A percentile compares a stretch with the other conserved stretches of the same genome.
These are phyloP conservation scores for Ilyonectria robusta DNA, from an alignment of 2,329 filamentous ascomycete species.

Conservation along the genomic window DNA sequence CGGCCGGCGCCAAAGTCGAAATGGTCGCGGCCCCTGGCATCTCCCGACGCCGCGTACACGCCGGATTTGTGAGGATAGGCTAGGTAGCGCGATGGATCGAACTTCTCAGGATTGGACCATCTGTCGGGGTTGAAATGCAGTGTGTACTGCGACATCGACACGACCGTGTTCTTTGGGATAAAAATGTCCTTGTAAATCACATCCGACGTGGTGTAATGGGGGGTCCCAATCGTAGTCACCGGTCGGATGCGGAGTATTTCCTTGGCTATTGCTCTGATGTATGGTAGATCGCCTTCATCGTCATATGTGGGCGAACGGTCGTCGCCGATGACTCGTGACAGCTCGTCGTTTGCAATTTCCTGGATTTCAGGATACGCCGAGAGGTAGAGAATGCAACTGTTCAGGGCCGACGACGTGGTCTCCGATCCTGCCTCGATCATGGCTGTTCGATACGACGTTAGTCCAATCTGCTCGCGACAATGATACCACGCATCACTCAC, in stretches of 20 bases:
- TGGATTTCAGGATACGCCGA: slow-evolving; percentile 25
- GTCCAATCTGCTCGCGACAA: background rate
- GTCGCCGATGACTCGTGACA: slow-evolving; percentile 65
- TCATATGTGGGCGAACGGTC: slow-evolving; percentile 62
- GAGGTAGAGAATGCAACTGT: slow-evolving; percentile 23
- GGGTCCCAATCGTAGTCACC: slow-evolving; percentile 49
- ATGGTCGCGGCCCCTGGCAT: slow-evolving; percentile 54
- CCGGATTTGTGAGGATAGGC: slow-evolving; percentile 23
- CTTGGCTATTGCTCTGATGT: slow-evolving; percentile 67
- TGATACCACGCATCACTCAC: background rate
- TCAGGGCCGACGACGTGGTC: slow-evolving; percentile 31
- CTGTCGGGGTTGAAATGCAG: slow-evolving; percentile 12
- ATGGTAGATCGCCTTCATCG: slow-evolving; percentile 65
- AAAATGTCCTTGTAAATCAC: slow-evolving; percentile 27
- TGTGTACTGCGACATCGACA: slow-evolving; percentile 27
- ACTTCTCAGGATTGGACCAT: slow-evolving; percentile 16
- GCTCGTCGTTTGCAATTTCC: slow-evolving; percentile 62
- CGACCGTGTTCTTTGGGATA: slow-evolving; percentile 32
- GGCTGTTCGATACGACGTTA: slow-evolving; percentile 2
- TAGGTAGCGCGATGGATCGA: slow-evolving; percentile 30
- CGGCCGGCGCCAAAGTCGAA: slow-evolving; percentile 63
- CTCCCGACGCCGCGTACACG: slow-evolving; percentile 44
- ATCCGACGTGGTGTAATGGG: slow-evolving; percentile 25
- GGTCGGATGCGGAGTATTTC: slow-evolving; percentile 71
- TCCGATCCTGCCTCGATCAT: slow-evolving; percentile 35